Conservation (phyloP, 306 rosid species). For the Vigna hirtella region DNA sequence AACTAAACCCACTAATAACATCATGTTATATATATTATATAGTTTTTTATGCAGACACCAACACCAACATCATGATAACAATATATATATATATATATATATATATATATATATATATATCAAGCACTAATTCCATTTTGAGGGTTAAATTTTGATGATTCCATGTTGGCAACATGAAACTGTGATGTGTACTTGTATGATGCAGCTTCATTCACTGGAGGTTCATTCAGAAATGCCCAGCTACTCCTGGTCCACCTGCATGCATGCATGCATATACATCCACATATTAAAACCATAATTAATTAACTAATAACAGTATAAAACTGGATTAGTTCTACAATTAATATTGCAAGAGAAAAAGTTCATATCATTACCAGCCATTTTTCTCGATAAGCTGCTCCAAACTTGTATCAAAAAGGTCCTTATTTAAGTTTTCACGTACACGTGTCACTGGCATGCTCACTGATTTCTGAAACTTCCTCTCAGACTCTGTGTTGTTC, state of each 20-base stretch:
- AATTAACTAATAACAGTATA: background rate
- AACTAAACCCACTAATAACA: background rate
- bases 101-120: background rate
- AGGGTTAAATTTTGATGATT: constrained; percentile 42
- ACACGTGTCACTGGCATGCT: constrained; percentile 41
- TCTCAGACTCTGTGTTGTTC: constrained; percentile 27
- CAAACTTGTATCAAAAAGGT: constrained; percentile 49
- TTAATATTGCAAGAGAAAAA: no score
- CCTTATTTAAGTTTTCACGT: constrained; percentile 30
- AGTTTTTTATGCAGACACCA: background rate
- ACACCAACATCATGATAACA: no score
- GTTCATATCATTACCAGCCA: constrained; percentile 55
- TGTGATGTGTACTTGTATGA: constrained; percentile 62
- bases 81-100: no score
- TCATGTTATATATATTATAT: background rate
- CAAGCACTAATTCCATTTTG: constrained; percentile 50
- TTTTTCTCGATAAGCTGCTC: constrained; percentile 57
- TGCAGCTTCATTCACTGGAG: constrained; percentile 63
- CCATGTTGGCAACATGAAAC: constrained; percentile 58
- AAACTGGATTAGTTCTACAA: background rate
- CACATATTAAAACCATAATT: no score
- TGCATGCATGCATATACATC: background rate
- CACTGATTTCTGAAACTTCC: constrained; percentile 49
- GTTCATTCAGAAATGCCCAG: constrained; percentile 93
- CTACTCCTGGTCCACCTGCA: constrained; percentile 88